These are phyloP conservation scores for Corchorus capsularis DNA, from an alignment of 345 rosid species.

Conservation along the genomic window DNA sequence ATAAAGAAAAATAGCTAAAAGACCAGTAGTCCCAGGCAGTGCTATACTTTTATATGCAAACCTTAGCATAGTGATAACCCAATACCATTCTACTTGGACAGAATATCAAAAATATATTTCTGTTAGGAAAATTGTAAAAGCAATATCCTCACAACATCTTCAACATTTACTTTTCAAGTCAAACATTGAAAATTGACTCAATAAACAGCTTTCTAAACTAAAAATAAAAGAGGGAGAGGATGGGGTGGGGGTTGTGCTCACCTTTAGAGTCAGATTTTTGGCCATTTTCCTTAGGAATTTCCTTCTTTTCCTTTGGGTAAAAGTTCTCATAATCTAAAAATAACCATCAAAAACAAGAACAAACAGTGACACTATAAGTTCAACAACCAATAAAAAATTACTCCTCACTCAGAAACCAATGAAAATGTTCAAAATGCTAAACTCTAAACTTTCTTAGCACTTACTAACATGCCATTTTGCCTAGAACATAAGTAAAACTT, in stretches of 20 bases:
- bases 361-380: neutral
- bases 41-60: neutral
- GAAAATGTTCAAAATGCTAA: conserved; percentile 2
- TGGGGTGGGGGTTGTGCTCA: conserved; percentile 4
- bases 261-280: conserved; percentile 90
- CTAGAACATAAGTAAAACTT: neutral
- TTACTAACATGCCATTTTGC: neutral
- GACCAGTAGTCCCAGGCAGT: neutral
- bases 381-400: neutral
- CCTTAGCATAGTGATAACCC: neutral
- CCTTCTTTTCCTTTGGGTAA: conserved; percentile 82
- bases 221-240: neutral
- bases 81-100: neutral
- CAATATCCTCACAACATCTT: neutral
- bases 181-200: neutral
- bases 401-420: neutral
- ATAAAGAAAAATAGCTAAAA: neutral
- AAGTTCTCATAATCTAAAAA: conserved; percentile 85
- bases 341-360: neutral
- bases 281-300: conserved; percentile 67
- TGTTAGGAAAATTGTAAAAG: neutral
- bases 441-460: neutral
- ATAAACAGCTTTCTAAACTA: neutral
- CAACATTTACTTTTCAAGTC: neutral
- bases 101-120: neutral